A percentile compares a stretch with the other conserved stretches of the same genome.
phyloP scores from a whole-genome alignment of 2,329 filamentous ascomycete genomes.

The Exophiala sideris region DNA sequence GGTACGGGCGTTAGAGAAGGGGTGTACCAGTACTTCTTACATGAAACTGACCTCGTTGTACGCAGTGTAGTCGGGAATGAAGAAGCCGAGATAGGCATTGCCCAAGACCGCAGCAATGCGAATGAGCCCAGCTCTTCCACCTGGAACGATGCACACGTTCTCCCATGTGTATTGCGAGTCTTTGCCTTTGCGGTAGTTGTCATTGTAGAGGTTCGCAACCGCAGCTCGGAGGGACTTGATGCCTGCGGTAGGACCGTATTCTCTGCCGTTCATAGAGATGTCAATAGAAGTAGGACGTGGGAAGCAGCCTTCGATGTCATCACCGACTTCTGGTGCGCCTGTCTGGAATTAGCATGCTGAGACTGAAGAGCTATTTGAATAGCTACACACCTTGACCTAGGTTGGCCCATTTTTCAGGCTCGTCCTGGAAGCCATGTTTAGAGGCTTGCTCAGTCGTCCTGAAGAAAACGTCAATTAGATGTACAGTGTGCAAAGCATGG shows the following conservation, averaged over 20 bases:
- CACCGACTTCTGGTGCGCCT: conserved; percentile 84
- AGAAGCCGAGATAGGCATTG: conserved; percentile 89
- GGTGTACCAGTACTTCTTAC: not conserved
- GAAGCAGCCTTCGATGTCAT: conserved; percentile 88
- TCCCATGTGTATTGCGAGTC: conserved; percentile 91
- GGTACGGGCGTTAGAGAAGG: not conserved
- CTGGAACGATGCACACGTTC: conserved; percentile 91
- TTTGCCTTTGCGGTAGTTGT: conserved; percentile 83
- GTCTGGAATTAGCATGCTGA: too few relatives aligned
- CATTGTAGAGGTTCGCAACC: conserved; percentile 89
- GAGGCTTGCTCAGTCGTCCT: conserved; percentile 60
- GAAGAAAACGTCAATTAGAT: not conserved
- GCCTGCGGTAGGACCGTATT: conserved; percentile 91
- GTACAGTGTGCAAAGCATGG: not conserved
- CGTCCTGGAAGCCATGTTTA: conserved; percentile 82
- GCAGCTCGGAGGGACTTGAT: conserved; percentile 88
- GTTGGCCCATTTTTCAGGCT: conserved; percentile 84
- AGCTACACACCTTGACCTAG: conserved; percentile 65
- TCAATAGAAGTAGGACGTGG: conserved; percentile 74
- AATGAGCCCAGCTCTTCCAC: conserved; percentile 83
- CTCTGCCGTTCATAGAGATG: conserved; percentile 71
- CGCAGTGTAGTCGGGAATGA: conserved; percentile 91
- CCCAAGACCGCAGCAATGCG: conserved; percentile 91
- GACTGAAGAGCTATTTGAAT: too few relatives aligned
- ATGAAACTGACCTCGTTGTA: conserved; percentile 66